Evolutionary conservation across 2,329 filamentous ascomycete species (phyloP), one percentile per base, ranked within the genome.

Genomic region (Colletotrichum endophyticum): DNA sequence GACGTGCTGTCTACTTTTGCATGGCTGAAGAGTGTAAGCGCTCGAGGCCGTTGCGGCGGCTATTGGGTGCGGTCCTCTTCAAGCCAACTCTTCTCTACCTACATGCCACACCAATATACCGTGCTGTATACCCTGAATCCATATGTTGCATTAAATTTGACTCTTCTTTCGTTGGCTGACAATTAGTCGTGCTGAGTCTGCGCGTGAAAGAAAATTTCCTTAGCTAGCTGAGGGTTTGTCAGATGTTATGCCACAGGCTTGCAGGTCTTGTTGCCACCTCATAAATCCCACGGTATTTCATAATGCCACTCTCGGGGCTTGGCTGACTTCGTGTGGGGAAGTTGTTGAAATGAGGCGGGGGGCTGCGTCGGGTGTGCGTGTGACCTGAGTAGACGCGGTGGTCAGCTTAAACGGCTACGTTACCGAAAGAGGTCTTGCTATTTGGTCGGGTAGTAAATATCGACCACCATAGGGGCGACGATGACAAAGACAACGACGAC

Each of bases 101-200:
- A 72, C 22, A 36, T 56, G 53, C 36, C 44, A 72, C 57, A 16
- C 36, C 66, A 68, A 68, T 67, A 68, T 68, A 68, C 30, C 49
- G 9, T 22, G 30, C 19, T 32, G 25, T 22, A 66, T 49, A 27
- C 15, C 16, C 63, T 66, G 27, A 66, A 66, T 16, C 12, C 16
- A n/a, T 0, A n/a, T 5, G 19, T 12, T 22, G 9, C 39, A 49
- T 49, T n/a, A 5, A 49, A 7, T n/a, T 49, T 12, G 39, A 49
- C 19, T 4, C 0, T 49, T 49, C 6, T n/a, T 6, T 11, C 19
- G 9, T 11, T 22, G 3, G 3, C 39, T 49, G 9, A n/a, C 6
- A 0, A 49, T 0, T 49, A 1, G 9, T 12, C 39, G 39, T 49
- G 39, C 19, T 49, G 6, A 49, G 0, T 49, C 9, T 49, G 39